Evolutionary conservation across 2,329 filamentous ascomycete genomes (phyloP).

Genomic region (Plenodomus tracheiphilus): DNA sequence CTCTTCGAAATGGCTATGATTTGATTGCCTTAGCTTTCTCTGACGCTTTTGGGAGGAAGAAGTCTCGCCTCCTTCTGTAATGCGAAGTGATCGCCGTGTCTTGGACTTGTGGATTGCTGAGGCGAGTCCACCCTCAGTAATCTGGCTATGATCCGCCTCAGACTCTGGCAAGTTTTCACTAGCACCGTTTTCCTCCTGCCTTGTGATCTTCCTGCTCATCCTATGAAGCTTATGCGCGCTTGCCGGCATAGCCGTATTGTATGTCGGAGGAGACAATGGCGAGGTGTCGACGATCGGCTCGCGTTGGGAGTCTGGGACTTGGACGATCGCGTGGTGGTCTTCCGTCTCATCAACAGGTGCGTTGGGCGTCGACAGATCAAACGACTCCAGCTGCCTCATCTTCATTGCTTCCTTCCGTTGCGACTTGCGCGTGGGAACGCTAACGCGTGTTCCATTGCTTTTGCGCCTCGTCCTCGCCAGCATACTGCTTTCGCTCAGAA

Average conservation of each 20-base stretch:
- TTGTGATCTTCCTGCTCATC: constrained; percentile 1
- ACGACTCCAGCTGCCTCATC: background rate
- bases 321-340: background rate
- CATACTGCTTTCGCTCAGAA: constrained; percentile 14
- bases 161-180: too few species aligned
- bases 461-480: background rate
- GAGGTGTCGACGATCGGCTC: background rate
- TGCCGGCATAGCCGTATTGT: constrained; percentile 9
- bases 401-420: background rate
- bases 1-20: background rate
- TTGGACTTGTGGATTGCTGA: background rate
- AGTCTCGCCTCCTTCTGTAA: background rate
- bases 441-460: background rate
- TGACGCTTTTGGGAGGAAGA: background rate
- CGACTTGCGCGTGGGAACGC: background rate
- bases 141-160: too few species aligned
- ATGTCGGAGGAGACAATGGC: constrained; percentile 8
- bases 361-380: background rate
- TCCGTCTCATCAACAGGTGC: background rate
- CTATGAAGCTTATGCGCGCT: background rate
- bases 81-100: background rate
- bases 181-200: background rate
- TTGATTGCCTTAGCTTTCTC: background rate
- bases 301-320: constrained; percentile 18
- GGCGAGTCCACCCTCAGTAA: too few species aligned